Evolutionary conservation across 768 basidiomycete genomes (phyloP).

Genomic region (Daedaleopsis nitida): DNA sequence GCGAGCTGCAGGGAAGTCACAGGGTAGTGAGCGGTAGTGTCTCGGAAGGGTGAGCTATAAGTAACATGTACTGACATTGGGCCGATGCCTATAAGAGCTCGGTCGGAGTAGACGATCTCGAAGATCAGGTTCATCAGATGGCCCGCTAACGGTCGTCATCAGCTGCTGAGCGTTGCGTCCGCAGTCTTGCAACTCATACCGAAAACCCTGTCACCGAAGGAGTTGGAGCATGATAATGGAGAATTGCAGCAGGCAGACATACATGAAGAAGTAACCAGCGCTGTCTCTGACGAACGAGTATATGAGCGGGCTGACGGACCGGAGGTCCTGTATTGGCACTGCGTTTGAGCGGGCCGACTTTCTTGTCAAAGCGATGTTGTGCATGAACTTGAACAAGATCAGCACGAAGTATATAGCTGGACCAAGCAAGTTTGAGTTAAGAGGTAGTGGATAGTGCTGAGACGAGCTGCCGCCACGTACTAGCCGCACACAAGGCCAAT

Average conservation of each 20-base stretch:
- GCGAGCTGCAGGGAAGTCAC: neutral
- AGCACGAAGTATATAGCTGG: conserved; percentile 13
- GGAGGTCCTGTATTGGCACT: conserved; percentile 6
- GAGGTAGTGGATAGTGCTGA: neutral
- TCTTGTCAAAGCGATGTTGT: conserved; percentile 4
- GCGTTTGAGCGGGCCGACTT: neutral
- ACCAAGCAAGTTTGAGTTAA: neutral
- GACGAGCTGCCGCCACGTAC: neutral
- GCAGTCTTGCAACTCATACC: neutral
- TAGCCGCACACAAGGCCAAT: neutral
- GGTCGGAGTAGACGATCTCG: neutral
- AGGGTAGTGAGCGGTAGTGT: neutral
- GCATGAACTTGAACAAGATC: conserved; percentile 11
- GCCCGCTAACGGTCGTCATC: neutral
- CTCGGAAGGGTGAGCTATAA: neutral
- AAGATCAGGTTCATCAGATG: conserved; percentile 9
- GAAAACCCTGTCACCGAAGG: neutral
- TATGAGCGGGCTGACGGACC: conserved; percentile 10
- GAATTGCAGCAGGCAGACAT: neutral
- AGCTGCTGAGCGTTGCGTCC: neutral
- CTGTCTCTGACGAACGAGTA: conserved; percentile 14
- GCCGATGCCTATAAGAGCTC: neutral
- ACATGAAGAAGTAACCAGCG: conserved; percentile 15
- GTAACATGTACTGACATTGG: neutral
- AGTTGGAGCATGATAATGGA: neutral